Evolutionary conservation across 495 filamentous ascomycete species (phyloP), one percentile per base, ranked within the genome.

Genomic region (Penicillium odoratum): DNA sequence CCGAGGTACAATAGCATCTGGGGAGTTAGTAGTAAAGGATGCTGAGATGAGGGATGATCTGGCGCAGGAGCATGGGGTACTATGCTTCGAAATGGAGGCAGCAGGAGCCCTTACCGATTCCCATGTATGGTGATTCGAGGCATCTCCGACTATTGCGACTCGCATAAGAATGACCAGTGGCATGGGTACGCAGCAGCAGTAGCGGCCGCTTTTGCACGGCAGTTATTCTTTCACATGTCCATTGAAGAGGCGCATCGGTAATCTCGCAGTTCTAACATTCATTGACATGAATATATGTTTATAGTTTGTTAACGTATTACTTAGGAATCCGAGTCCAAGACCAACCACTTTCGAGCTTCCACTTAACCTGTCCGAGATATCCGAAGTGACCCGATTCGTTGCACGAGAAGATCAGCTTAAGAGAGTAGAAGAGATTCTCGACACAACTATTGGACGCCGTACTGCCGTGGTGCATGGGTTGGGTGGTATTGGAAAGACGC

Each of bases 1-100:
- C 49, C 58, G 65, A 21, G 74, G 75, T 8, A 57, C 54, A 11
- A 71, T 77, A 56, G 75, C 73, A 6, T 76, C 73, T 7, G 74
- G 62, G 1, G 64, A 74, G 15, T 46, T 54, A 16, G 60, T 75
- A 0, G 68, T 77, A 10, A 68, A 67, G 34, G 53, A 72, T 56
- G 70, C 56, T 15, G 21, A 50, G 30, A 25, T 29, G 16, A 52
- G 71, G 50, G 68, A 73, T 48, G 9, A 45, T 0, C 34, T 66
- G 11, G 58, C 54, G 34, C 33, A 50, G 44, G 45, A 47, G 25
- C 6, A 47, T 13, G 44, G 26, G 8, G 44, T 47, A 13, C 82
- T 6, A 71, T 75, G 48, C 28, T 50, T 50, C 29, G 48, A 50
- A 15, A 50, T 34, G 48, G 48, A 50, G 28, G 48, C 48, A 18